Evolutionary conservation across 1,284 basidiomycete species (phyloP).

Genomic region (Boletus mariae): DNA sequence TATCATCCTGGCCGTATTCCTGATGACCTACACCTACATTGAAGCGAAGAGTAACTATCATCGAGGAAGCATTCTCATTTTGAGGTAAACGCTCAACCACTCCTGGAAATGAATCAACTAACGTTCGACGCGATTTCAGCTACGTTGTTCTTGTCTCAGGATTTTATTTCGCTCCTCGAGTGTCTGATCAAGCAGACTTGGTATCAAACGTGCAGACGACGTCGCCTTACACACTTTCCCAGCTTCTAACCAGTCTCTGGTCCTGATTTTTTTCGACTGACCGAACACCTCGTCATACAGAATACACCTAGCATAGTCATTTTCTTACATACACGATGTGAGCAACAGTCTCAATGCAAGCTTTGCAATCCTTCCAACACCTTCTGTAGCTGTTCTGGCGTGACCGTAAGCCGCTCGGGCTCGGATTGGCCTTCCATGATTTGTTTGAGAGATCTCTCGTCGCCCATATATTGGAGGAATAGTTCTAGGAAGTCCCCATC

Average conservation of each 20-base stretch:
- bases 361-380: constrained; percentile 59
- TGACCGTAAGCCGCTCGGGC: constrained; percentile 49
- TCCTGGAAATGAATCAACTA: not conserved
- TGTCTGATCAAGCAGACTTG: constrained; percentile 21
- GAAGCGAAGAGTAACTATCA: constrained; percentile 98
- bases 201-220: not conserved
- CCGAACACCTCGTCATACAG: not conserved
- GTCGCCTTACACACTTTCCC: constrained; percentile 1
- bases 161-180: constrained; percentile 55
- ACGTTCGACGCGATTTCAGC: constrained; percentile 27
- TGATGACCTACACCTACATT: constrained; percentile 98
- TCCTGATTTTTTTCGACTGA: constrained; percentile 8
- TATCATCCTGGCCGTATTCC: constrained; percentile 91
- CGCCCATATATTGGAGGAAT: constrained; percentile 46
- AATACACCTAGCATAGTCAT: constrained; percentile 15
- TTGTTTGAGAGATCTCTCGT: constrained; percentile 37
- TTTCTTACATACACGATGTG: constrained; percentile 14
- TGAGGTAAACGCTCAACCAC: constrained; percentile 55
- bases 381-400: constrained; percentile 44
- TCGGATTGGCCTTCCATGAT: constrained; percentile 53
- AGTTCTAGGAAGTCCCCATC: constrained; percentile 86
- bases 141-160: constrained; percentile 59
- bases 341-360: constrained; percentile 48
- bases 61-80: constrained; percentile 86
- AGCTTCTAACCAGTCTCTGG: constrained; percentile 18